phyloP scores from a whole-genome alignment of 169 alveolate genomes.

The Plasmodium cynomolgi region DNA sequence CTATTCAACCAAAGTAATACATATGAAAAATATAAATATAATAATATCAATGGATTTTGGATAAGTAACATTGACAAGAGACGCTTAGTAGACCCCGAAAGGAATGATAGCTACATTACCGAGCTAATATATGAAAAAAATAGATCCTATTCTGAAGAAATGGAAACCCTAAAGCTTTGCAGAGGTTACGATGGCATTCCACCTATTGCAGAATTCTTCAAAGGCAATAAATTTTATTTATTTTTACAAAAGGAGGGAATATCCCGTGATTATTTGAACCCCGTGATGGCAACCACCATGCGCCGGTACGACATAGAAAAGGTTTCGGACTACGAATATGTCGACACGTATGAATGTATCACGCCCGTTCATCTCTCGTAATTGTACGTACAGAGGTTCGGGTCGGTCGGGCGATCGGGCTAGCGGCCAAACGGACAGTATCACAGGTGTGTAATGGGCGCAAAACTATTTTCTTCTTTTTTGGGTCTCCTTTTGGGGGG shows the following conservation, averaged over 20 bases:
- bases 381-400: background rate
- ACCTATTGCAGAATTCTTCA: constrained; percentile 36
- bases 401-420: background rate
- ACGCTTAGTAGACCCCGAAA: constrained; percentile 57
- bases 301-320: constrained; percentile 50
- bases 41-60: constrained; percentile 65
- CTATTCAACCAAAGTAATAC: constrained; percentile 31
- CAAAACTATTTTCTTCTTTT: background rate
- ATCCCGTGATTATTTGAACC: background rate
- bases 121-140: constrained; percentile 58
- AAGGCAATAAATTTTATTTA: constrained; percentile 56
- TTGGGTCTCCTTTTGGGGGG: background rate
- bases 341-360: constrained; percentile 2
- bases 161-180: constrained; percentile 23
- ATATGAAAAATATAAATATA: constrained; percentile 63
- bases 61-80: constrained; percentile 67
- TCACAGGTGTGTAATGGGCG: background rate
- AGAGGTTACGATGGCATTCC: constrained; percentile 28
- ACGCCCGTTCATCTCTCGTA: background rate
- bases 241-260: constrained; percentile 54
- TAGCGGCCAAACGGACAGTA: background rate
- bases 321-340: constrained; percentile 14
- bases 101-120: constrained; percentile 47
- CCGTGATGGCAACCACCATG: constrained; percentile 73
- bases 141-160: constrained; percentile 42